phyloP scores from a whole-genome alignment of 2,329 filamentous ascomycete genomes.

The Nothophoma quercina region DNA sequence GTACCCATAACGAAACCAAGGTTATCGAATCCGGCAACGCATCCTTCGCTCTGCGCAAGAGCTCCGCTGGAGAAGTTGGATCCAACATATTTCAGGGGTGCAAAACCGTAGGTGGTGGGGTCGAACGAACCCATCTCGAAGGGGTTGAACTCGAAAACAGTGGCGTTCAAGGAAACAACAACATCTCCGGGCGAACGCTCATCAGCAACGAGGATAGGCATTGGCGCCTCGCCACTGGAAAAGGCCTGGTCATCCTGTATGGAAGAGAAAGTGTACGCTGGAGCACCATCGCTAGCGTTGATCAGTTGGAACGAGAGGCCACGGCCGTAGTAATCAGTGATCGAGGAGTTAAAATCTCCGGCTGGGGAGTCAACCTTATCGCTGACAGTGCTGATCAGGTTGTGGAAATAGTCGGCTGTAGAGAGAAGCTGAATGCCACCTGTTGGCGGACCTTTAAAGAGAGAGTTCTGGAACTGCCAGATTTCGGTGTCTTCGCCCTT shows the following conservation, averaged over 20 bases:
- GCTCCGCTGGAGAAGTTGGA: constrained; percentile 73
- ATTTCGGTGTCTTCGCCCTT: constrained; percentile 56
- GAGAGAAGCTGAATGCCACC: constrained; percentile 62
- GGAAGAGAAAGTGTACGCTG: constrained; percentile 80
- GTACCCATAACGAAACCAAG: constrained; percentile 86
- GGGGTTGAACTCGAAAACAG: constrained; percentile 79
- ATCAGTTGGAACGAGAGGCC: constrained; percentile 87
- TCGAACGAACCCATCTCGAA: constrained; percentile 83
- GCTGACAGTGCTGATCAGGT: constrained; percentile 65
- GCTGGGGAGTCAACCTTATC: constrained; percentile 67
- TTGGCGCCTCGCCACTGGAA: constrained; percentile 67
- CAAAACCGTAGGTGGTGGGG: constrained; percentile 74
- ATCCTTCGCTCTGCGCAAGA: constrained; percentile 64
- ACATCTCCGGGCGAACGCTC: constrained; percentile 68
- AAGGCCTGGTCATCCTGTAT: constrained; percentile 72
- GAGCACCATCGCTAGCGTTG: constrained; percentile 76
- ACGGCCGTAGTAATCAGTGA: constrained; percentile 90
- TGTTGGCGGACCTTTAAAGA: constrained; percentile 65
- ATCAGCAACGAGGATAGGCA: constrained; percentile 77
- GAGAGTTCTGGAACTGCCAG: constrained; percentile 70
- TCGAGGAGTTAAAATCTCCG: constrained; percentile 68
- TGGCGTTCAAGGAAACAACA: constrained; percentile 73
- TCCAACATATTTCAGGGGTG: constrained; percentile 73
- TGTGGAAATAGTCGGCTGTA: constrained; percentile 68
- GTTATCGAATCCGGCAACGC: constrained; percentile 83